Conservation (phyloP, 2,329 filamentous ascomycete genomes). For the Fusarium sp. region DNA sequence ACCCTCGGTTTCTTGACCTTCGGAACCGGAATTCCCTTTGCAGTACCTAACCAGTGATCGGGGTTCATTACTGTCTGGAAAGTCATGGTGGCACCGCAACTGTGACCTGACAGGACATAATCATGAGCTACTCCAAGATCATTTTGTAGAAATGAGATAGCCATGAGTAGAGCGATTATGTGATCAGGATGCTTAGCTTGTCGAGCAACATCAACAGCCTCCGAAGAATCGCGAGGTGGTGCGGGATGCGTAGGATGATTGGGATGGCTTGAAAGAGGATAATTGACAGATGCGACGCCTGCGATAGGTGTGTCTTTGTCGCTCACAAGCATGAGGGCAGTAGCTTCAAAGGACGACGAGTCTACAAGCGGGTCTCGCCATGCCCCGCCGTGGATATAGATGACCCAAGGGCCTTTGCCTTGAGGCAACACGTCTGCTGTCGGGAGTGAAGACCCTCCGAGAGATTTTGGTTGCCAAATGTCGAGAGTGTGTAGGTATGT, state of each 20-base stretch:
- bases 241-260: background rate
- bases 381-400: constrained; percentile 8
- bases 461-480: background rate
- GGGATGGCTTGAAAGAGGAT: background rate
- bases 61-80: background rate
- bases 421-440: background rate
- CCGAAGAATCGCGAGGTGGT: background rate
- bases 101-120: background rate
- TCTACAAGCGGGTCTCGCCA: constrained; percentile 9
- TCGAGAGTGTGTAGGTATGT: background rate
- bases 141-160: background rate
- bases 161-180: background rate
- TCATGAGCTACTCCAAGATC: background rate
- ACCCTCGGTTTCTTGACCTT: background rate
- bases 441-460: fast-evolving
- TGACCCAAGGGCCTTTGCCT: background rate
- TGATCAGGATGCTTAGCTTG: background rate
- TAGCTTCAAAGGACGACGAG: background rate
- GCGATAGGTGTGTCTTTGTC: background rate
- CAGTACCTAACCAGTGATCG: background rate
- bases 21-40: fast-evolving
- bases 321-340: background rate
- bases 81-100: background rate
- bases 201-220: background rate
- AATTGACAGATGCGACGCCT: background rate